Evolutionary conservation across 805 yeast genomes (phyloP), one percentile per base, ranked within the genome.

Genomic region (Groenewaldozyma tartarivorans): DNA sequence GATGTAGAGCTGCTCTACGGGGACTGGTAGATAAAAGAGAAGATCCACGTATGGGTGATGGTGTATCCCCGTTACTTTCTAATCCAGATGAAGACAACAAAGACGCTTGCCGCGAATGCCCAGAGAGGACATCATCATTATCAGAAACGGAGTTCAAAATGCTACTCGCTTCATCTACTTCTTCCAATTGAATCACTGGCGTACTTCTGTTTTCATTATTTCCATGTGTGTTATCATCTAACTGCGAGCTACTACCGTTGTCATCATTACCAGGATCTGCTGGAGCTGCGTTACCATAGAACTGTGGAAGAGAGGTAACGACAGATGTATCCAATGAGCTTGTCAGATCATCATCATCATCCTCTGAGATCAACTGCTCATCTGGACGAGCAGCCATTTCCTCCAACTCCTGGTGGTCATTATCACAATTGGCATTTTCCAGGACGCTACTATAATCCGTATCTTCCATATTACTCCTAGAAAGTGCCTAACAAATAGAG

Each of bases 31-130:
- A 37, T 19, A 19, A 17, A 9, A 36, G 34, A 5, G 41, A 20
- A 20, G 29, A n/a, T 21, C 32, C 29, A 5, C 7, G 43, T 20
- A 17, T 38, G n/a, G n/a, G n/a, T n/a, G n/a, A n/a, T n/a, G n/a
- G n/a, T n/a, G n/a, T n/a, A n/a, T n/a, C n/a, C n/a, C n/a, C n/a
- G n/a, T n/a, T n/a, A n/a, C n/a, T n/a, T n/a, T n/a, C n/a, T n/a
- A n/a, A n/a, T n/a, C n/a, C n/a, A n/a, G n/a, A n/a, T n/a, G n/a
- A 31, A 9, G 36, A 7, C 20, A 19, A 15, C 7, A 36, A 15
- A 9, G 47, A 43, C 5, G 36, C 18, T 13, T 43, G 39, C n/a
- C 47, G 30, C 16, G 47, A 43, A 36, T 43, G 47, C 20, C 24
- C 29, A 15, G 40, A 27, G 6, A 40, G 17, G 16, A 32, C 33